Conservation (phyloP, 345 rosid species). For the Angophora floribunda region DNA sequence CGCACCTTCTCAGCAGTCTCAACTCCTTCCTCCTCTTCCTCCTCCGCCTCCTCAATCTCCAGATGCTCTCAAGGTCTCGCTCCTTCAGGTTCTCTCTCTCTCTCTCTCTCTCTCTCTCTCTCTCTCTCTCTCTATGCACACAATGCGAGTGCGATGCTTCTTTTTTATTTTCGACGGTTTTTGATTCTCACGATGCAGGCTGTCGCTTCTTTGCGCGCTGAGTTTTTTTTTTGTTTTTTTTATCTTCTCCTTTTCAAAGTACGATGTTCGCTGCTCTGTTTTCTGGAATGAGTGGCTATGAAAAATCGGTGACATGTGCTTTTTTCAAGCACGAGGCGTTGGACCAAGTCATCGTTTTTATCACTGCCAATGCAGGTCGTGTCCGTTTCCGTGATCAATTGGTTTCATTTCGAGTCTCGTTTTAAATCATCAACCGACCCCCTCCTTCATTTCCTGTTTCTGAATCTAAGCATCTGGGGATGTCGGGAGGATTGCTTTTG, state of each 20-base stretch:
- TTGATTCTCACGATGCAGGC: not conserved
- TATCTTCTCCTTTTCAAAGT: not conserved
- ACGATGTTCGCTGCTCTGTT: not conserved
- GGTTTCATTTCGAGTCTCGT: not conserved
- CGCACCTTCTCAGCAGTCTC: constrained; percentile 35
- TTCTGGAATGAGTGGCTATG: not conserved
- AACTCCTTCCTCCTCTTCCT: constrained; percentile 39
- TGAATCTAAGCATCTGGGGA: not conserved
- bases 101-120: not conserved
- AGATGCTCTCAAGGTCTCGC: constrained; percentile 32
- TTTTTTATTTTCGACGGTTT: not conserved
- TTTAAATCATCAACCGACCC: not conserved
- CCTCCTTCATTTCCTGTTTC: not conserved
- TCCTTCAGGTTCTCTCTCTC: constrained; percentile 21
- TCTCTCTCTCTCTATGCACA: not conserved
- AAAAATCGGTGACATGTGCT: not conserved
- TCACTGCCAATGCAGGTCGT: not conserved
- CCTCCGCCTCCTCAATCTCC: constrained; percentile 35
- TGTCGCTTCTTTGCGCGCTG: not conserved
- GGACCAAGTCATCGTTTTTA: not conserved
- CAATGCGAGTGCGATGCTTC: not conserved
- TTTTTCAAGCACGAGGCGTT: not conserved
- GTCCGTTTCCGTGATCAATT: not conserved
- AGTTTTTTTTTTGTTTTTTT: not conserved
- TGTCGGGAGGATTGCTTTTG: not conserved